Evolutionary conservation across 805 yeast genomes (phyloP).

Genomic region (Ogataea degrootiae): DNA sequence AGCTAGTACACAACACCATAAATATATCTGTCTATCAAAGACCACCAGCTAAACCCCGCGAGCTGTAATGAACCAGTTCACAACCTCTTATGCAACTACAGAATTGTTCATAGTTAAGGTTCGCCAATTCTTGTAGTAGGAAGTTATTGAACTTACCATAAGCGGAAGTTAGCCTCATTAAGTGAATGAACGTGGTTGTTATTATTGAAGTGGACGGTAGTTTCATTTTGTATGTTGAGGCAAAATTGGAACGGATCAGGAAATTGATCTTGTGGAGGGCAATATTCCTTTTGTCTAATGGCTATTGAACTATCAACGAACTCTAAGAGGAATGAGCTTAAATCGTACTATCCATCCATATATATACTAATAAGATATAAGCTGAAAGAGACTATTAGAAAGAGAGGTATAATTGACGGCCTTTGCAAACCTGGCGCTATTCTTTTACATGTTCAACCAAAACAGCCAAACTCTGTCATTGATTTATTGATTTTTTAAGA

Average conservation of each 20-base stretch:
- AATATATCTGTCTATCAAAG: neutral
- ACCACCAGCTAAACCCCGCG: constrained; percentile 9
- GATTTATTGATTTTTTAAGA: no score
- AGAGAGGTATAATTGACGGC: no score
- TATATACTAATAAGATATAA: no score
- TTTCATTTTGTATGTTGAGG: constrained; percentile 5
- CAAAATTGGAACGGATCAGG: neutral
- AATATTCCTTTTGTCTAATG: no score
- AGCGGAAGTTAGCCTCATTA: constrained; percentile 21
- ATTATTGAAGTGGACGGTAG: constrained; percentile 18
- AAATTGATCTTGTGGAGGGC: no score
- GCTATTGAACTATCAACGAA: no score
- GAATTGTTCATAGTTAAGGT: constrained; percentile 3
- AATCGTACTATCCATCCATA: no score
- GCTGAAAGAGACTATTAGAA: no score
- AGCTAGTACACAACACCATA: neutral
- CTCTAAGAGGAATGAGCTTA: no score
- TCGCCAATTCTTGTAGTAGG: constrained; percentile 11
- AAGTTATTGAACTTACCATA: constrained; percentile 17
- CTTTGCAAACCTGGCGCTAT: no score
- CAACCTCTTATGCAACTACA: constrained; percentile 20
- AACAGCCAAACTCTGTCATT: no score
- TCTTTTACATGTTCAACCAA: no score
- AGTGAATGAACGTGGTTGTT: constrained; percentile 18
- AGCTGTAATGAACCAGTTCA: constrained; percentile 12